Evolutionary conservation across 768 basidiomycete genomes (phyloP).

Genomic region (Hortiboletus campestris): DNA sequence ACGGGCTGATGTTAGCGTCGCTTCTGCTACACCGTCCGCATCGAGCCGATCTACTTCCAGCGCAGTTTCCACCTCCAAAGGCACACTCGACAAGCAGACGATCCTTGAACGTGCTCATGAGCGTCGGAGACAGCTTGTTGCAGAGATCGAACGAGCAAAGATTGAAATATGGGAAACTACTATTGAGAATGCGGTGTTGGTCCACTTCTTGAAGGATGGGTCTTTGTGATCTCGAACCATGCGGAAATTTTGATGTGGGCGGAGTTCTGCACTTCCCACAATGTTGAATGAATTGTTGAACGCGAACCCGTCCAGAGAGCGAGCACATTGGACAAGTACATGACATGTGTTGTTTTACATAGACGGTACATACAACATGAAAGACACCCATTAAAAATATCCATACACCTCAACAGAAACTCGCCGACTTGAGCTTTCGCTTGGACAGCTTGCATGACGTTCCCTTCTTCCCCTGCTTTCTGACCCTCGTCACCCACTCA

Average conservation of each 20-base stretch:
- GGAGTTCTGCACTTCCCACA: not conserved
- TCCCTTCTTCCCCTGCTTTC: conserved; percentile 4
- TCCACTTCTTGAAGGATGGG: conserved; percentile 42
- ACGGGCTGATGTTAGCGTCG: not conserved
- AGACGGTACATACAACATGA: conserved; percentile 22
- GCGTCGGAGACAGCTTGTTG: conserved; percentile 48
- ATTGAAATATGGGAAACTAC: conserved; percentile 72
- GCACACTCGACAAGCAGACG: conserved; percentile 35
- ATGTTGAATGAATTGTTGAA: not conserved
- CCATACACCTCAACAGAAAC: conserved; percentile 11
- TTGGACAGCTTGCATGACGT: conserved; percentile 14
- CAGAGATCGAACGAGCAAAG: conserved; percentile 59
- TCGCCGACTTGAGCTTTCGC: conserved; percentile 9
- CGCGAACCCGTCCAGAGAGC: not conserved
- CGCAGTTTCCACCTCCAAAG: not conserved
- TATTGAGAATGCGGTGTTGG: conserved; percentile 64
- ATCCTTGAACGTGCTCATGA: conserved; percentile 54
- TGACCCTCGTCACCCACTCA: conserved; percentile 12
- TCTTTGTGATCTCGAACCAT: not conserved
- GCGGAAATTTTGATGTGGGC: not conserved
- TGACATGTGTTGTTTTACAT: conserved; percentile 10
- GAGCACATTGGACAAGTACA: not conserved
- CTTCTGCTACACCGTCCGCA: not conserved
- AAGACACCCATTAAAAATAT: not conserved
- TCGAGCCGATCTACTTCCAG: conserved; percentile 1